phyloP scores from a whole-genome alignment of 2,329 filamentous ascomycete species.

The Albophoma yamanashiensis region DNA sequence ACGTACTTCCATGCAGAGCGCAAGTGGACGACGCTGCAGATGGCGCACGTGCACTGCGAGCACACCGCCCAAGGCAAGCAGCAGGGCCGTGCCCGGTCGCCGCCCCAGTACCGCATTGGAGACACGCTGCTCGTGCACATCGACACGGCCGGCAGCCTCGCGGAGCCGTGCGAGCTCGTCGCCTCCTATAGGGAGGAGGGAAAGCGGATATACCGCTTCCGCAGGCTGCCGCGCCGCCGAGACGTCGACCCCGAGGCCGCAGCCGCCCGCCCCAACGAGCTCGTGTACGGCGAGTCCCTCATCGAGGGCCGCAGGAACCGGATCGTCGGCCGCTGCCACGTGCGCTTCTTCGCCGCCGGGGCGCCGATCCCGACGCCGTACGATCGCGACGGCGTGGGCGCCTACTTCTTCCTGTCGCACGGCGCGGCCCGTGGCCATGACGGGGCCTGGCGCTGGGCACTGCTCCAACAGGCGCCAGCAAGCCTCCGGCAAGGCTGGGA shows the following conservation, averaged over 20 bases:
- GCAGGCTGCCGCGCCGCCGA: conserved; percentile 40
- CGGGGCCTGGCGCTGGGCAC: conserved; percentile 13
- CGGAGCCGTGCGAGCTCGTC: conserved; percentile 54
- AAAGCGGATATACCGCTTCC: conserved; percentile 25
- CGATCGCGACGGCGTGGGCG: conserved; percentile 50
- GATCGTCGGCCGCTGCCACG: conserved; percentile 46
- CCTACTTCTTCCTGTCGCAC: conserved; percentile 53
- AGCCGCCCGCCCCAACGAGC: conserved; percentile 39
- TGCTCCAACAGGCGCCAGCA: conserved; percentile 22
- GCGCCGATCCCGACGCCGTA: conserved; percentile 52
- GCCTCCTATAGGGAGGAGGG: conserved; percentile 9
- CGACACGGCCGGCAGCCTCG: conserved; percentile 15
- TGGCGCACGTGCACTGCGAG: conserved; percentile 43
- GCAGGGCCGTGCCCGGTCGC: conserved; percentile 1
- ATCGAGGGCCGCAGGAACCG: conserved; percentile 22
- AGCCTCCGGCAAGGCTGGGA: conserved; percentile 45
- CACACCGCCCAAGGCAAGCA: conserved; percentile 15
- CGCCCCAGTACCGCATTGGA: conserved; percentile 31
- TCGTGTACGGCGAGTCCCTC: conserved; percentile 42
- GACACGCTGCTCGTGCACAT: conserved; percentile 47
- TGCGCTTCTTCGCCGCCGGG: conserved; percentile 40
- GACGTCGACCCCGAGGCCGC: conserved; percentile 21
- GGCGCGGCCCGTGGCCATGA: conserved; percentile 5
- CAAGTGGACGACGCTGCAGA: conserved; percentile 48
- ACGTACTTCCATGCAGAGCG: conserved; percentile 51